Evolutionary conservation across 2,329 filamentous ascomycete species (phyloP).

Genomic region (Magnaporthiopsis incrustans): DNA sequence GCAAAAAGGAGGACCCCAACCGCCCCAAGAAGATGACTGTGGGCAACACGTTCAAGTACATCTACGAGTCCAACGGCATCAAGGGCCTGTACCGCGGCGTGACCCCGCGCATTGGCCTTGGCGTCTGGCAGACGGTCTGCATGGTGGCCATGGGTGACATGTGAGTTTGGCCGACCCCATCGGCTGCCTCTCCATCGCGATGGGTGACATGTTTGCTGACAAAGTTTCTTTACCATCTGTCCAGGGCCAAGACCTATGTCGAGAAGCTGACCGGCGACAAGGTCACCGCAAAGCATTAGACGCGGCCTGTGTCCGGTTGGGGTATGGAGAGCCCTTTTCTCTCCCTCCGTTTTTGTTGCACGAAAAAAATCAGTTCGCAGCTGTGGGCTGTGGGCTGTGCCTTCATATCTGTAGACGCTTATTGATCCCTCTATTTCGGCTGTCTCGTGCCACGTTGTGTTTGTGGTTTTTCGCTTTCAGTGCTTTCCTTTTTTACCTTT

Average conservation of each 20-base stretch:
- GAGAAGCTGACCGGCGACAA: slow-evolving; percentile 57
- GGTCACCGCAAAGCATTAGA: slow-evolving; percentile 60
- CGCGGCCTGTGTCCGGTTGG: background rate
- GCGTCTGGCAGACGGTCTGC: slow-evolving; percentile 98
- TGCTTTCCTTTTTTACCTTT: background rate
- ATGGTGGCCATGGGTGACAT: slow-evolving; percentile 99
- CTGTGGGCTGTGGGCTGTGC: slow-evolving; percentile 12
- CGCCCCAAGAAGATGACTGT: slow-evolving; percentile 99
- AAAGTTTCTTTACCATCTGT: slow-evolving; percentile 4
- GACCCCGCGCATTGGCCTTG: slow-evolving; percentile 83
- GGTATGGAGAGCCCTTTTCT: background rate
- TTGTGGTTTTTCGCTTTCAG: background rate
- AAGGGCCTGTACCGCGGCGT: slow-evolving; percentile 95
- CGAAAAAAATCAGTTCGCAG: slow-evolving; percentile 23
- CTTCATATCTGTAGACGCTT: background rate
- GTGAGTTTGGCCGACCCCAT: slow-evolving; percentile 45
- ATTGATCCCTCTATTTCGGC: slow-evolving; percentile 2
- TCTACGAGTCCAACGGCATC: slow-evolving; percentile 81
- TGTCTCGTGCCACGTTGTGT: background rate
- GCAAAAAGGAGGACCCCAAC: slow-evolving; percentile 96
- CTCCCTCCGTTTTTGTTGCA: background rate
- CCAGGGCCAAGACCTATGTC: slow-evolving; percentile 59
- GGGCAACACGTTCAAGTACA: slow-evolving; percentile 76
- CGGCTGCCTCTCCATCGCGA: background rate
- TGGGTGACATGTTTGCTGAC: slow-evolving; percentile 16